Conservation (phyloP, 176 grass and related monocot genomes). For the Metroxylon sagu region DNA sequence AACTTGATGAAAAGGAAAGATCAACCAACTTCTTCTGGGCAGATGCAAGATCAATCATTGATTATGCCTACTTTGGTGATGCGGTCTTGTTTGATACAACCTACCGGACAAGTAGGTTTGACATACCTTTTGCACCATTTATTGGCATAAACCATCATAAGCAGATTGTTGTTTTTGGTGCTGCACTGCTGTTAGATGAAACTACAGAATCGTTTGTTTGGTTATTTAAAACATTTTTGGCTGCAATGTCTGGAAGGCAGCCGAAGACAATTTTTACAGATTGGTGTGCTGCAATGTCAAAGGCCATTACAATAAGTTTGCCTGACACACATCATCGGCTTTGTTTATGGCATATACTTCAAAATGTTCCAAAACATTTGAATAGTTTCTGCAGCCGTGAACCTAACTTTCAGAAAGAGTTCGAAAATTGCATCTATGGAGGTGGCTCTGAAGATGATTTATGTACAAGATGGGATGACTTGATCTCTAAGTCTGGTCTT, state of each 20-base stretch:
- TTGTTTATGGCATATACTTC: constrained; percentile 34
- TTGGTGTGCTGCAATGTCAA: constrained; percentile 26
- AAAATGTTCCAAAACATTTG: constrained; percentile 22
- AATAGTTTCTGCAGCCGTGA: constrained; percentile 5
- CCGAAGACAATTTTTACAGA: constrained; percentile 42
- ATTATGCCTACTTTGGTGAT: constrained; percentile 36
- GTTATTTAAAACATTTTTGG: constrained; percentile 33
- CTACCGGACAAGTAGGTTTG: constrained; percentile 21
- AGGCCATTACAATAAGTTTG: constrained; percentile 22
- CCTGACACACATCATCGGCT: constrained; percentile 17
- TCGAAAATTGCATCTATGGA: constrained; percentile 36
- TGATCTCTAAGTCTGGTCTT: constrained; percentile 29
- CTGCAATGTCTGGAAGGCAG: constrained; percentile 31
- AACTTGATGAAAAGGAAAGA: constrained; percentile 32
- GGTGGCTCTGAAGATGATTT: constrained; percentile 31
- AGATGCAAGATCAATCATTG: constrained; percentile 22
- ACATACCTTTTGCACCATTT: constrained; percentile 36
- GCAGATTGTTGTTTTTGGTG: constrained; percentile 37
- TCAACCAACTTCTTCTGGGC: constrained; percentile 42
- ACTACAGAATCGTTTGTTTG: constrained; percentile 34
- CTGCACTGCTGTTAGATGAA: constrained; percentile 37
- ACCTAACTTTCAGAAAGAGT: constrained; percentile 23
- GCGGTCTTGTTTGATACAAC: constrained; percentile 27
- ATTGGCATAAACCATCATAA: constrained; percentile 42
- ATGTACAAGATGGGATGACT: constrained; percentile 25